phyloP scores from a whole-genome alignment of 345 rosid species.

The Citrus cavaleriei region DNA sequence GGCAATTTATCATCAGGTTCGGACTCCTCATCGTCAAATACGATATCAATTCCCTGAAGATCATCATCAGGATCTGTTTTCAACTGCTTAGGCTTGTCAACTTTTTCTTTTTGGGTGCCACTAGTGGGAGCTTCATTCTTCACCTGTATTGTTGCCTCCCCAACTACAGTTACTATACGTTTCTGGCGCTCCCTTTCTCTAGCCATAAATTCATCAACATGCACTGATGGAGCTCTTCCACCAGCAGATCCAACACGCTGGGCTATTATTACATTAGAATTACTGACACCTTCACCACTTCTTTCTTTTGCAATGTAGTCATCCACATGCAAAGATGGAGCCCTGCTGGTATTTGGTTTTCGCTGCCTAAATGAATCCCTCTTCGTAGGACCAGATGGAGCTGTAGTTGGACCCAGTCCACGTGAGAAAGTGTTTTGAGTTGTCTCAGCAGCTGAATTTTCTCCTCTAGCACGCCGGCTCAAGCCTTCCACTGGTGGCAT shows the following conservation, averaged over 20 bases:
- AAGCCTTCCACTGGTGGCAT: slow-evolving; percentile 59
- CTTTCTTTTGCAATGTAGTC: slow-evolving; percentile 99
- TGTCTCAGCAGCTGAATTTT: slow-evolving; percentile 57
- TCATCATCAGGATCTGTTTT: slow-evolving; percentile 90
- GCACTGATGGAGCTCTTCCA: slow-evolving; percentile 99
- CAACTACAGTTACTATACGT: slow-evolving; percentile 54
- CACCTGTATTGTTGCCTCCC: slow-evolving; percentile 56
- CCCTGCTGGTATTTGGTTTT: slow-evolving; percentile 95
- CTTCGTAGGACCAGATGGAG: slow-evolving; percentile 66
- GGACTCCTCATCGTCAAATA: slow-evolving; percentile 94
- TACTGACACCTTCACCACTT: slow-evolving; percentile 63
- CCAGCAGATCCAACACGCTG: slow-evolving; percentile 81
- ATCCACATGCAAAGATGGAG: slow-evolving; percentile 99
- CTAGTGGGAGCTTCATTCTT: slow-evolving; percentile 43
- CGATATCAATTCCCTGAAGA: slow-evolving; percentile 90
- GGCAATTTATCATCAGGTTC: slow-evolving; percentile 84
- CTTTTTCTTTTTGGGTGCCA: slow-evolving; percentile 50
- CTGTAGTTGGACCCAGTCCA: slow-evolving; percentile 55
- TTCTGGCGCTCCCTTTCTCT: slow-evolving; percentile 92
- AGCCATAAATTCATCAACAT: slow-evolving; percentile 98
- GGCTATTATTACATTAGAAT: slow-evolving; percentile 80
- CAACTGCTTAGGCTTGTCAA: slow-evolving; percentile 65
- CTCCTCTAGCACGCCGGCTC: slow-evolving; percentile 72
- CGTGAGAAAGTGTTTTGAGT: slow-evolving; percentile 57
- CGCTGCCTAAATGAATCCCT: slow-evolving; percentile 92